phyloP scores from a whole-genome alignment of 805 yeast species.

The Wickerhamomyces xylosicus region DNA sequence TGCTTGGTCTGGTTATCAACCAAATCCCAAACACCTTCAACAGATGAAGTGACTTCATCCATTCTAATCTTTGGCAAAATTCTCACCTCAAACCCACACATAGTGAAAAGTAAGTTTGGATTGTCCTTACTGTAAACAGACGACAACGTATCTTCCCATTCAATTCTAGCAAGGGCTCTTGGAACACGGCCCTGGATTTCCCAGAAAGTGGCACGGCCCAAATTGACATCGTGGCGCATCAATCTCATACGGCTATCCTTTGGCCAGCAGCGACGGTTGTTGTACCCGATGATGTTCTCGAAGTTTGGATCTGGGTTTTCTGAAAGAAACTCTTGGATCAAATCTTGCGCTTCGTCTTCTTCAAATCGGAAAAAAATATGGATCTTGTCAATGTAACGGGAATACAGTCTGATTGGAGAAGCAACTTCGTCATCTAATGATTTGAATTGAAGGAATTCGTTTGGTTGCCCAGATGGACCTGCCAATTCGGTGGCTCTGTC shows the following conservation, averaged over 20 bases:
- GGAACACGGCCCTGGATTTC: slow-evolving; percentile 79
- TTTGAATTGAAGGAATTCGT: slow-evolving; percentile 67
- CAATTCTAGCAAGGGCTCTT: slow-evolving; percentile 53
- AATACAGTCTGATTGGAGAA: slow-evolving; percentile 73
- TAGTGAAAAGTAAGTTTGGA: slow-evolving; percentile 76
- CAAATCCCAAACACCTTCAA: slow-evolving; percentile 92
- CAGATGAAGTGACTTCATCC: slow-evolving; percentile 38
- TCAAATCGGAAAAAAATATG: slow-evolving; percentile 71
- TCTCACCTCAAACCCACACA: slow-evolving; percentile 94
- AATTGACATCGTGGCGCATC: slow-evolving; percentile 81
- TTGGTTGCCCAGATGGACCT: slow-evolving; percentile 62
- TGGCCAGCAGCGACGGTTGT: slow-evolving; percentile 92
- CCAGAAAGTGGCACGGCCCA: slow-evolving; percentile 91
- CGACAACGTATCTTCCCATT: slow-evolving; percentile 74
- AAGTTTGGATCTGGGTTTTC: slow-evolving; percentile 92
- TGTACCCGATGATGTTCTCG: slow-evolving; percentile 77
- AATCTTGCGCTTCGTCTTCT: slow-evolving; percentile 61
- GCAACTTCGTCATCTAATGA: slow-evolving; percentile 44
- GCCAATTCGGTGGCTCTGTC: slow-evolving; percentile 86
- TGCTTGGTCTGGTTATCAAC: slow-evolving; percentile 63
- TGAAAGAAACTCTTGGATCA: slow-evolving; percentile 63
- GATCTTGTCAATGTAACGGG: slow-evolving; percentile 75
- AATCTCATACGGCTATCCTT: slow-evolving; percentile 83
- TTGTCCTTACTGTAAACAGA: slow-evolving; percentile 89
- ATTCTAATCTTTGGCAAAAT: slow-evolving; percentile 66